These are phyloP conservation scores for Rhipidocladum racemiflorum DNA, from an alignment of 176 grass and related monocot species.

Conservation along the genomic window DNA sequence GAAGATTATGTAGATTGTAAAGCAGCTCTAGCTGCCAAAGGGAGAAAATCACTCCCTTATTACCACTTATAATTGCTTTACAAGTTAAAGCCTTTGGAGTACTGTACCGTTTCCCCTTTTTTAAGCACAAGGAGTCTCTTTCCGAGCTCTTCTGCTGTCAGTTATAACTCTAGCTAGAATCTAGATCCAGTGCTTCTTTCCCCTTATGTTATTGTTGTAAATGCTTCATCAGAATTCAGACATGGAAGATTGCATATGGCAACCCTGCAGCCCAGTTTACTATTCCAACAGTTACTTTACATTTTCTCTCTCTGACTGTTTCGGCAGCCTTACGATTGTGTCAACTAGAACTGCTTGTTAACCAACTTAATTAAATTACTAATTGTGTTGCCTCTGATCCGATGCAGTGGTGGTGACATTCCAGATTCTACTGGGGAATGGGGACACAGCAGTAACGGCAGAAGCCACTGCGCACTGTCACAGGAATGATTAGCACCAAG, in stretches of 20 bases:
- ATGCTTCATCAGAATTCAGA: neutral
- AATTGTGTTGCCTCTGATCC: constrained; percentile 15
- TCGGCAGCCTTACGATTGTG: constrained; percentile 7
- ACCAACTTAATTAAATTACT: constrained; percentile 14
- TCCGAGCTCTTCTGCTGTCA: neutral
- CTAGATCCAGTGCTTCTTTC: neutral
- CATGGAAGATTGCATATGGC: neutral
- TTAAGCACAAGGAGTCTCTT: neutral
- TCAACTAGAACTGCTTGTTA: constrained; percentile 32
- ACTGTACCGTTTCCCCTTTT: neutral
- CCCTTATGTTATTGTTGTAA: neutral
- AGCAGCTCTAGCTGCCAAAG: neutral
- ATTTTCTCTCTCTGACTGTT: constrained; percentile 8
- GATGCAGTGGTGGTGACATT: constrained; percentile 36
- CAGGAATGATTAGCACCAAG: constrained; percentile 37
- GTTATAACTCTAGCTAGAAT: neutral
- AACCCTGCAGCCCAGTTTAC: neutral
- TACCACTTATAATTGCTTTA: neutral
- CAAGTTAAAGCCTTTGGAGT: neutral
- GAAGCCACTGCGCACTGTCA: constrained; percentile 34
- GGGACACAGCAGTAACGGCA: constrained; percentile 39
- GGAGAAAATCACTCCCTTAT: neutral
- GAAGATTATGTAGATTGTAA: neutral
- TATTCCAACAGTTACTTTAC: neutral
- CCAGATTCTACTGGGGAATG: constrained; percentile 46